phyloP scores from a whole-genome alignment of 148 eudicot genomes.

The Cornus suecica region DNA sequence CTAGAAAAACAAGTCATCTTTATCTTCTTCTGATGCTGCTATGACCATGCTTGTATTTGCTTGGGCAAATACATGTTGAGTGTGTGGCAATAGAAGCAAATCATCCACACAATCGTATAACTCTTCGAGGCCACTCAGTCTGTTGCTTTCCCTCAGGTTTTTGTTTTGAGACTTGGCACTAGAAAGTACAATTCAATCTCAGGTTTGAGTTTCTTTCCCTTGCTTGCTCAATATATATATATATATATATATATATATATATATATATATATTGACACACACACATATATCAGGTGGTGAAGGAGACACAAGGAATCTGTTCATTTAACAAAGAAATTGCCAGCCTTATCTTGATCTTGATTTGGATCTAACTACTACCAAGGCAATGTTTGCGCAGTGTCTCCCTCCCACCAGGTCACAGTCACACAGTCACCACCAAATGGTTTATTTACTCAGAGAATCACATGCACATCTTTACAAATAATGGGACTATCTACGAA shows the following conservation, averaged over 20 bases:
- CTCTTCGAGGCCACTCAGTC: constrained; percentile 27
- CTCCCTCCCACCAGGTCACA: neutral
- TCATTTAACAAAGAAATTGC: neutral
- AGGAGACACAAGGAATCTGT: constrained; percentile 7
- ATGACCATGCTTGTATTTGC: neutral
- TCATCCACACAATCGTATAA: constrained; percentile 22
- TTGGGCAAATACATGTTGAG: constrained; percentile 11
- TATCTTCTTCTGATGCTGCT: too few species aligned
- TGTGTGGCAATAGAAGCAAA: constrained; percentile 19
- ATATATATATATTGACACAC: too few species aligned
- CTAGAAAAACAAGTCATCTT: too few species aligned
- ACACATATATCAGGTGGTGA: neutral
- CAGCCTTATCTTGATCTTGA: neutral
- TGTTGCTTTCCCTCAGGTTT: constrained; percentile 15
- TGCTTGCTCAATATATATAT: neutral
- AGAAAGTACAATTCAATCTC: neutral
- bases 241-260: too few species aligned
- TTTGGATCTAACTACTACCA: neutral
- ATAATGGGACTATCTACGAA: too few species aligned
- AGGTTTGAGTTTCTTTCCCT: neutral
- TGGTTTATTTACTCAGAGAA: neutral
- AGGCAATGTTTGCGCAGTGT: neutral
- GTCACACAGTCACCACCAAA: neutral
- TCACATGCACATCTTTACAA: neutral
- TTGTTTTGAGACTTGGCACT: neutral